phyloP scores from a whole-genome alignment of 2,329 filamentous ascomycete species.

The Fusarium sp. region DNA sequence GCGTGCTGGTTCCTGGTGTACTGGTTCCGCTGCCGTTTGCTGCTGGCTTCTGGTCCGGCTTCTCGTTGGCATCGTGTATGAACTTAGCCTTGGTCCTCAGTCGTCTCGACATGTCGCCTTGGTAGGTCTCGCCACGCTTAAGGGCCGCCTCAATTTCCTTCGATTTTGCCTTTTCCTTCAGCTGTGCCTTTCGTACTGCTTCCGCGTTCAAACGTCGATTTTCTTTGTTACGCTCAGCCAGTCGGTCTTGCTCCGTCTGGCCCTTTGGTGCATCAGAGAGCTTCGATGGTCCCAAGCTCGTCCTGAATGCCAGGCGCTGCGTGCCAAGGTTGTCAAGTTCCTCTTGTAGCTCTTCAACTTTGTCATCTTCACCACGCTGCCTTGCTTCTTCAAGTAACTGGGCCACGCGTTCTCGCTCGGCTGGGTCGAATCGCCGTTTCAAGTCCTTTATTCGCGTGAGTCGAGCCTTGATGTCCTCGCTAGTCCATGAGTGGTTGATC shows the following conservation, averaged over 20 bases:
- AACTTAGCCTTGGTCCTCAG: constrained; percentile 78
- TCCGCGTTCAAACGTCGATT: constrained; percentile 90
- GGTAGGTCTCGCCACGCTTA: constrained; percentile 73
- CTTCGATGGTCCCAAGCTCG: constrained; percentile 70
- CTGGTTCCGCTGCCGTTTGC: constrained; percentile 66
- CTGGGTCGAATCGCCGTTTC: constrained; percentile 75
- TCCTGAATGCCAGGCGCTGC: constrained; percentile 82
- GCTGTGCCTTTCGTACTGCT: constrained; percentile 89
- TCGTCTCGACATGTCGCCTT: constrained; percentile 72
- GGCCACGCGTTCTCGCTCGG: constrained; percentile 77
- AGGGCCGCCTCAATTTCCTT: constrained; percentile 73
- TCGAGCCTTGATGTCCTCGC: constrained; percentile 85
- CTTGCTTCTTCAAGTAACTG: constrained; percentile 77
- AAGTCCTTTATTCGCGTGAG: constrained; percentile 79
- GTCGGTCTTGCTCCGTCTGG: constrained; percentile 81
- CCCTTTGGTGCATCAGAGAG: constrained; percentile 64
- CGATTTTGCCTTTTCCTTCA: constrained; percentile 80
- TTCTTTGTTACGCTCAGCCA: constrained; percentile 85
- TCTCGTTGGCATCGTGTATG: constrained; percentile 73
- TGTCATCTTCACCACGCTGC: constrained; percentile 72
- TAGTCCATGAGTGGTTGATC: constrained; percentile 85
- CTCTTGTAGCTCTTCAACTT: constrained; percentile 68
- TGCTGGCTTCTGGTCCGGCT: constrained; percentile 62
- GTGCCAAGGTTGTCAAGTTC: constrained; percentile 75
- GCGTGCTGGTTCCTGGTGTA: constrained; percentile 68